Conservation (phyloP, 2,329 filamentous ascomycete genomes). For the Paecilomyces fulvus region DNA sequence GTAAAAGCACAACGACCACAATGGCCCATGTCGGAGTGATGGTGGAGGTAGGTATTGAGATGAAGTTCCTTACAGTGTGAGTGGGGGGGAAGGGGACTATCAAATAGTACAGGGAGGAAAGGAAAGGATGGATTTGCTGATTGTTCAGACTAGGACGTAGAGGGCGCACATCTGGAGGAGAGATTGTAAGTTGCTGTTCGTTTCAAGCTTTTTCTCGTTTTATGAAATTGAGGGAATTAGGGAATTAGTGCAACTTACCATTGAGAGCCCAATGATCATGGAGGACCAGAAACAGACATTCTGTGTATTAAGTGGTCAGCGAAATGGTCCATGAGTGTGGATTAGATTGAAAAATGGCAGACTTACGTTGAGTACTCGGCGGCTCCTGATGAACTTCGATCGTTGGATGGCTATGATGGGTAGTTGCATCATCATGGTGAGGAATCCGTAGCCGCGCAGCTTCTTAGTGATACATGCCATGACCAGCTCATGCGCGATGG, state of each 20-base stretch:
- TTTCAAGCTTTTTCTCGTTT: background rate
- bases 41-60: background rate
- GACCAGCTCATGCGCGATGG: slow-evolving; percentile 85
- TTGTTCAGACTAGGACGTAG: slow-evolving; percentile 47
- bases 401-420: slow-evolving; percentile 90
- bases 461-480: slow-evolving; percentile 99
- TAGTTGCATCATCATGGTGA: slow-evolving; percentile 93
- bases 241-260: slow-evolving; percentile 47
- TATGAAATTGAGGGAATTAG: background rate
- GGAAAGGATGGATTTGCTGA: background rate
- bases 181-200: background rate
- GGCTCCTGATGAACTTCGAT: slow-evolving; percentile 64
- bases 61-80: background rate
- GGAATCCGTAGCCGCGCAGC: slow-evolving; percentile 83
- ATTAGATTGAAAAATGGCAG: background rate
- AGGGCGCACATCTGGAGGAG: slow-evolving; percentile 47
- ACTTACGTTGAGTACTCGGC: slow-evolving; percentile 63
- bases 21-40: background rate
- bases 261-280: slow-evolving; percentile 76
- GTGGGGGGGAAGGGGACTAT: background rate
- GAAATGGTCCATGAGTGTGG: background rate
- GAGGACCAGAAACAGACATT: slow-evolving; percentile 86
- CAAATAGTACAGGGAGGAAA: background rate
- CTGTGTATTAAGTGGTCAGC: slow-evolving; percentile 17
- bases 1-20: too few species aligned